Evolutionary conservation across 768 basidiomycete genomes (phyloP), one percentile per base, ranked within the genome.

Genomic region (Ephemerocybe angulata): DNA sequence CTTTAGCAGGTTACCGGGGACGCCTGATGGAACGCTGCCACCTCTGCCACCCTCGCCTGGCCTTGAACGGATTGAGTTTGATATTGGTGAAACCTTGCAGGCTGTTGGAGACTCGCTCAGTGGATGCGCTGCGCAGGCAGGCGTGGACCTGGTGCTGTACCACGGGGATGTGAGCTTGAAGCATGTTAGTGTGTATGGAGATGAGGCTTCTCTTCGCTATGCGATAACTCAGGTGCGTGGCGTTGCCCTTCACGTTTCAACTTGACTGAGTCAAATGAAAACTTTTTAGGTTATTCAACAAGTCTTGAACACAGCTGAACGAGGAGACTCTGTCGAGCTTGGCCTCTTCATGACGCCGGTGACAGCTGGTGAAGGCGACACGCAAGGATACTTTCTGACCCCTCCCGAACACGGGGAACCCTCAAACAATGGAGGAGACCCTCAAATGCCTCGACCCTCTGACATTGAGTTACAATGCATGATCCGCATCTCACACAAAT

Each of bases 81-180:
- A 98, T 70, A 83, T 97, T 35, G 94, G 90, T 22, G 94, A 98
- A 67, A 76, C 91, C 72, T 65, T 96, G 60, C 95, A 97, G 70
- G 87, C 82, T 64, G 85, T 93, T 8, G 93, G 92, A 10, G 94
- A 98, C 72, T 83, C 88, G 13, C 69, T 96, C 56, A 87, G 91
- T 64, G 94, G 93, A 12, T 76, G 84, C 38, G 91, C 91, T 30
- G 87, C 92, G 4, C 83, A 90, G 63, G 80, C 76, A 47, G 89
- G 87, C n/a, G 90, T 94, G 29, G 94, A 98, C 68, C 74, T 98
- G 59, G 92, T 96, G 17, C 73, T 97, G 12, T 95, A 87, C 67
- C 93, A 98, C 62, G 89, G 86, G 19, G 93, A 96, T 66, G 85
- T 88, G 21, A 87, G 87, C 21, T 78, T 97, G 77, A 90, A 89